These are phyloP conservation scores for Alternaria rosae DNA, from an alignment of 2,329 filamentous ascomycete genomes.

Conservation along the genomic window DNA sequence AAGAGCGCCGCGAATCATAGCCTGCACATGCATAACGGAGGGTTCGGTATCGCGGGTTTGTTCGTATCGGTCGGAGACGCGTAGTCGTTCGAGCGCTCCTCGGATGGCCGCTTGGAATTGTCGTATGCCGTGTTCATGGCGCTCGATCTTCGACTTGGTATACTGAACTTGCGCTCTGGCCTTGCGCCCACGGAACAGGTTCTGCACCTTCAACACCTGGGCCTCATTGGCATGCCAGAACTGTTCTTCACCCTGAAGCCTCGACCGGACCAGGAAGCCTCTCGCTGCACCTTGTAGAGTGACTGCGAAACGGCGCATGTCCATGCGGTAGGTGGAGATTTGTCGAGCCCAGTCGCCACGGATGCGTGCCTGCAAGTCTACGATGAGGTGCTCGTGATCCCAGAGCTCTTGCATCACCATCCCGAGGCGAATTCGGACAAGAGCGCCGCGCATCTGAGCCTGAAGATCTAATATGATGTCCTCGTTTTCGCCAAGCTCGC, in stretches of 20 bases:
- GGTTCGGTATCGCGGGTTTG: constrained; percentile 69
- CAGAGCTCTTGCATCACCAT: constrained; percentile 87
- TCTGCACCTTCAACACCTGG: constrained; percentile 82
- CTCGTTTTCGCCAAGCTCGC: constrained; percentile 82
- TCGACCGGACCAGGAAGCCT: constrained; percentile 75
- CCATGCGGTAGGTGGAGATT: constrained; percentile 79
- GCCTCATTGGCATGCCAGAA: constrained; percentile 74
- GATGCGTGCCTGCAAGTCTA: constrained; percentile 85
- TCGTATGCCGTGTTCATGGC: constrained; percentile 55
- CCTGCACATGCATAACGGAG: constrained; percentile 61
- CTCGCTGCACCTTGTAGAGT: constrained; percentile 80
- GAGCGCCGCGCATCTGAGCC: constrained; percentile 81
- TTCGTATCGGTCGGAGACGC: constrained; percentile 62
- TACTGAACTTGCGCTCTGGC: constrained; percentile 55
- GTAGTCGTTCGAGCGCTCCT: constrained; percentile 54
- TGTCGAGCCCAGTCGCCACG: constrained; percentile 88
- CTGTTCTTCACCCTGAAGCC: constrained; percentile 67
- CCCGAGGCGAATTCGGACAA: constrained; percentile 78
- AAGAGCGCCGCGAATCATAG: constrained; percentile 70
- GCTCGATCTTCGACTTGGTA: constrained; percentile 57
- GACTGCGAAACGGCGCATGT: constrained; percentile 82
- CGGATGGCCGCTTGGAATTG: constrained; percentile 66
- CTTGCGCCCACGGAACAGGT: constrained; percentile 74
- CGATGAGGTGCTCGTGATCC: constrained; percentile 79
- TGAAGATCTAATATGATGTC: constrained; percentile 79